Base-by-base conservation (phyloP, 2,329 filamentous ascomycete genomes). In the Lecanicillium sp. region DNA sequence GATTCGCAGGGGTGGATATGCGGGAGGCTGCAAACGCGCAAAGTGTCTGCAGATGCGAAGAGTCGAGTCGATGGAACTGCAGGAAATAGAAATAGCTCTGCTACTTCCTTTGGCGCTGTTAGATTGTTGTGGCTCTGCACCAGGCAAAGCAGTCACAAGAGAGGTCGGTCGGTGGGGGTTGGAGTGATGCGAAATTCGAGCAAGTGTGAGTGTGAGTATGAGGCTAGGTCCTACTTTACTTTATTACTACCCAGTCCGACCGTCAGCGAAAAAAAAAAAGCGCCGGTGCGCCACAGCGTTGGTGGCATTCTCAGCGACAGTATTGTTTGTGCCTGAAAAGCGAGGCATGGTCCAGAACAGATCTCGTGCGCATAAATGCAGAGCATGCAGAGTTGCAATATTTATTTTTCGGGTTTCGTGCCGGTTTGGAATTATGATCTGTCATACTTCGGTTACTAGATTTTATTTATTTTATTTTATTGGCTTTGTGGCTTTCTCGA, bases 81-180 rank as follows among this genome's bases (percentile, higher is more conserved):
- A n/a, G 39, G 17, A 38, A 48, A 53, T 55, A 49, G 52, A 52
- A 51, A 44, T 55, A 56, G 53, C 51, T 60, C 52, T 53, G 60
- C 54, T 59, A 56, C 49, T 60, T 60, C 58, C 55, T 62, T 56
- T 51, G 45, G 39, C 49, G 53, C 36, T 36, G 33, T 36, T 48
- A 47, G 52, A 24, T 39, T 44, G n/a, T 39, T 52, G 49, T 54
- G 57, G 64, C 59, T 62, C 66, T 68, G 67, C 66, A 54, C 67
- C 67, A 67, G 66, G 66, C 66, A 69, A 67, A 58, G 58, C 47
- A 51, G 49, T 54, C 14, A 50, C 37, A 44, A 20, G 30, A 37
- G 44, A 38, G 51, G 51, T 40, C 29, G 38, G 36, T 41, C 50
- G 38, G 47, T 52, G 51, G 38, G 51, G 54, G 43, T 45, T 49